Evolutionary conservation across 495 filamentous ascomycete species (phyloP), one percentile per base, ranked within the genome.

Genomic region (Cercophora sp.): DNA sequence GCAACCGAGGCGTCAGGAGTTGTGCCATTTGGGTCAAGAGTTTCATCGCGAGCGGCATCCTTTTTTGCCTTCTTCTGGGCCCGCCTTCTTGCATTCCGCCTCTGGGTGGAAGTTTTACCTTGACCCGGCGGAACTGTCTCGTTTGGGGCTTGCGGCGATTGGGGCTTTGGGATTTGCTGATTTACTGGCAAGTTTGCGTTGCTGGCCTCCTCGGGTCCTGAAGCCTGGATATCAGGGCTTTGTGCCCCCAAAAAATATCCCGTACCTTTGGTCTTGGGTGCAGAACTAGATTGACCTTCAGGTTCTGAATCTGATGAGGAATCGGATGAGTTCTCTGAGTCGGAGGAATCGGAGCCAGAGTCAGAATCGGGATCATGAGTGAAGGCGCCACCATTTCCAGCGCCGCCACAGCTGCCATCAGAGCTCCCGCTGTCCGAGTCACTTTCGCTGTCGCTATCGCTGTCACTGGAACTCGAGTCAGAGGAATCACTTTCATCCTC

Each of bases 21-120:
- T 6, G 20, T n/a, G 2, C 10, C 18, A n/a, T n/a, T n/a, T n/a
- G n/a, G n/a, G n/a, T n/a, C 6, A 1, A 13, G 4, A 22, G 8
- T 0, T 8, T 41, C 48, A n/a, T 19, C 52, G 5, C 19, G 34
- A 0, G 29, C 39, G 1, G 51, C 62, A 11, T 49, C 42, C 41
- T 61, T 69, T 26, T 56, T 64, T 0, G 60, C 58, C 20, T 56
- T 55, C 2, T 50, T 49, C 10, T 64, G 55, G 5, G 61, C 55
- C 52, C 67, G 65, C 36, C 71, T 65, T 5, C 75, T 65, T 20
- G 67, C 68, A 41, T 78, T 78, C 6, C 75, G 64, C 37, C 60
- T 69, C 57, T 68, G 66, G 0, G 75, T 76, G 0, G 52, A 51
- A 1, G 62, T 57, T 26, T 62, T 68, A 9, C 73, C 74, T 24